Conservation (phyloP, 2,329 filamentous ascomycete species). For the Xylaria sp. region DNA sequence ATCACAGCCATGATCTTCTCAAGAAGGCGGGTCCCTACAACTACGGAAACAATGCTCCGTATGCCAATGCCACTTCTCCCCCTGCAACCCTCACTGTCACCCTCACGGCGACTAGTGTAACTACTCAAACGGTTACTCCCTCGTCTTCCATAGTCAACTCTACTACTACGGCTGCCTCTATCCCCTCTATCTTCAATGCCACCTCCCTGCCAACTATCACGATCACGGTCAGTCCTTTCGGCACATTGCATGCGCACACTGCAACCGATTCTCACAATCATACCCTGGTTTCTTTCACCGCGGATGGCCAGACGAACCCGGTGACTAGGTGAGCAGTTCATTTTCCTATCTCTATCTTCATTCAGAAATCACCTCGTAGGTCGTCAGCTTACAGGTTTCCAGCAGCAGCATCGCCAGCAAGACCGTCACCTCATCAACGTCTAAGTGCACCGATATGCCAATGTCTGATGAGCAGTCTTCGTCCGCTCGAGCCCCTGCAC, state of each 20-base stretch:
- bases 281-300: slow-evolving; percentile 14
- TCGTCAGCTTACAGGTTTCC: slow-evolving; percentile 10
- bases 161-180: slow-evolving; percentile 5
- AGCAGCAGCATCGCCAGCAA: neutral
- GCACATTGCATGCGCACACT: slow-evolving; percentile 19
- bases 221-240: neutral
- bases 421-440: neutral
- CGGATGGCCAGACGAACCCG: slow-evolving; percentile 24
- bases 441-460: neutral
- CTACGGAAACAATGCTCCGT: slow-evolving; percentile 24
- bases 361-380: neutral
- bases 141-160: neutral
- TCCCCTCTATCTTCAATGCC: neutral
- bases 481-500: neutral
- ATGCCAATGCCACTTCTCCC: slow-evolving; percentile 12
- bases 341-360: neutral
- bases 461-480: slow-evolving; percentile 3
- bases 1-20: neutral
- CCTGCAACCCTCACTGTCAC: slow-evolving; percentile 24
- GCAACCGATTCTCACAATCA: neutral
- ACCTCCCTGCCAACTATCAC: neutral
- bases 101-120: slow-evolving; percentile 14
- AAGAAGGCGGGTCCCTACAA: slow-evolving; percentile 23
- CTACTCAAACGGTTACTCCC: slow-evolving; percentile 25
- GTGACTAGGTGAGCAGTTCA: slow-evolving; percentile 25